Percentiles rank a stretch among this genome's conserved stretches.
phyloP scores from a whole-genome alignment of 148 eudicot species.

The Rhododendron griersonianum region DNA sequence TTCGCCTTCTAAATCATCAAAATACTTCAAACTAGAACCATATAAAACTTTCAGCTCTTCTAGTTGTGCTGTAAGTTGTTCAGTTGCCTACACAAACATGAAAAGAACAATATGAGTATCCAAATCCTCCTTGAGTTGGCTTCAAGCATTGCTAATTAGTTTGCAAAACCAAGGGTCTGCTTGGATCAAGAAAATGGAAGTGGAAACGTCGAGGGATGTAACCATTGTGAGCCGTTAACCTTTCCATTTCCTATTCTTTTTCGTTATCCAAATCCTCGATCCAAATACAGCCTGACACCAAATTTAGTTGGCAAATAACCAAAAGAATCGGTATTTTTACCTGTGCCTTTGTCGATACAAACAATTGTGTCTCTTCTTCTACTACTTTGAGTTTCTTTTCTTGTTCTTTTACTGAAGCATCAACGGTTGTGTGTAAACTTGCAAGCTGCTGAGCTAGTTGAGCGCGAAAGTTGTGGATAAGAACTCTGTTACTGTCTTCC shows the following conservation, averaged over 20 bases:
- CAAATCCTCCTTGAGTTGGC: background rate
- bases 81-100: constrained; percentile 10
- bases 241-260: background rate
- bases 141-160: background rate
- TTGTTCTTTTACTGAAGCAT: constrained; percentile 20
- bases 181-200: background rate
- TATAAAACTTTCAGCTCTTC: constrained; percentile 20
- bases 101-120: background rate
- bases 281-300: background rate
- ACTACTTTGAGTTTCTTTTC: constrained; percentile 19
- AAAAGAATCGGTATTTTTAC: constrained; percentile 9
- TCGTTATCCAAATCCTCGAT: background rate
- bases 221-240: background rate
- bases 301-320: background rate
- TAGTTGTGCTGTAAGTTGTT: constrained; percentile 8
- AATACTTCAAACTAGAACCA: constrained; percentile 15
- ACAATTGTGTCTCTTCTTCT: constrained; percentile 15
- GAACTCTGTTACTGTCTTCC: constrained; percentile 22
- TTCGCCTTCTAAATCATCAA: constrained; percentile 24
- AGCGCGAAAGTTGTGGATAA: constrained; percentile 20
- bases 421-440: constrained; percentile 14
- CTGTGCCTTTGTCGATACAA: constrained; percentile 16
- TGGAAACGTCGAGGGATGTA: background rate
- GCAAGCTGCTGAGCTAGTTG: constrained; percentile 31
- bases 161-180: background rate